Conservation (phyloP, 2,329 filamentous ascomycete genomes). For the Botrytis pseudocinerea region DNA sequence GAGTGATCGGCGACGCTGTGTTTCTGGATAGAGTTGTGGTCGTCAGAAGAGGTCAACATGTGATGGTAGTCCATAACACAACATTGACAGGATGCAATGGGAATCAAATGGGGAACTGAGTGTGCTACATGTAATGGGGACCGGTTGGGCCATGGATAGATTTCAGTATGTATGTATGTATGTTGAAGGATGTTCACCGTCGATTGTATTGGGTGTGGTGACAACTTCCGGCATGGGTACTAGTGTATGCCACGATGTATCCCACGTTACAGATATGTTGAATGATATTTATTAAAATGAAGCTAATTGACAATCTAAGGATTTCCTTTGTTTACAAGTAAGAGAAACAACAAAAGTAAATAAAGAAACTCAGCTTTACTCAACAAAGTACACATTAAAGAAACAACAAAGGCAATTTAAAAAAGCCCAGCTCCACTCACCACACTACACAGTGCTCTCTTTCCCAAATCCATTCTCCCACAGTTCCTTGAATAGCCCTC, state of each 20-base stretch:
- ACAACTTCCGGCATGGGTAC: background rate
- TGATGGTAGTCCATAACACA: background rate
- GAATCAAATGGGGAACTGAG: background rate
- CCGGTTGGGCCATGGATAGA: background rate
- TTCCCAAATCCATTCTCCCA: conserved; percentile 11
- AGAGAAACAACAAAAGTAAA: background rate
- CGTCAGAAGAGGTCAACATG: background rate
- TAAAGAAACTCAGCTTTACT: background rate
- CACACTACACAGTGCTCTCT: background rate
- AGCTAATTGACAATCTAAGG: background rate
- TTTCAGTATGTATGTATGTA: background rate
- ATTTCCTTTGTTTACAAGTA: background rate
- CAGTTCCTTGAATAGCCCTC: background rate
- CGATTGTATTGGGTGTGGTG: background rate
- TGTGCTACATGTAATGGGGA: background rate
- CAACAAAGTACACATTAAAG: background rate
- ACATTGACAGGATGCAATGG: background rate
- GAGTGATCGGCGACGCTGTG: background rate
- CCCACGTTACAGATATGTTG: background rate
- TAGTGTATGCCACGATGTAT: background rate
- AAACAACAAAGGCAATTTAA: background rate
- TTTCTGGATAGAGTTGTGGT: background rate
- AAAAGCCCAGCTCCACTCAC: background rate
- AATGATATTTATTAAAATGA: no score
- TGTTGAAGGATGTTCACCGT: background rate